Evolutionary conservation across 352 stramenopile genomes (phyloP).

Genomic region (Globisporangium recalcitrans): DNA sequence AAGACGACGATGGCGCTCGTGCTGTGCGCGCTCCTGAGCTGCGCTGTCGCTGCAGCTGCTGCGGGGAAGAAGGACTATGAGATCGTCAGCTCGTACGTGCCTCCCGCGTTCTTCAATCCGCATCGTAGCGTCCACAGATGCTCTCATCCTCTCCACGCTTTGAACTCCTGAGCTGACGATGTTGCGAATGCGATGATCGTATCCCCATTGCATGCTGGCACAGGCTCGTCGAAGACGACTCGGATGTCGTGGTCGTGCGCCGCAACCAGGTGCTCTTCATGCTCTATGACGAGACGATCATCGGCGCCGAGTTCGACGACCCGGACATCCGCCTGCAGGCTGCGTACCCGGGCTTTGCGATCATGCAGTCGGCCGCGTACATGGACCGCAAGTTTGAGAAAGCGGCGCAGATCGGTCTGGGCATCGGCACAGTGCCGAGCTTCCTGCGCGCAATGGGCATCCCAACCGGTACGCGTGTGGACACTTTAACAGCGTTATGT

Average conservation of each 20-base stretch:
- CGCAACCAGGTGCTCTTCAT: slow-evolving; percentile 48
- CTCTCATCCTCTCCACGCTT: no score
- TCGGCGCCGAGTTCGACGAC: slow-evolving; percentile 74
- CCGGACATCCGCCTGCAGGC: slow-evolving; percentile 49
- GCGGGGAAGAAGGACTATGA: slow-evolving; percentile 9
- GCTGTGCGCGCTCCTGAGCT: slow-evolving; percentile 2
- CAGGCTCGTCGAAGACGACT: slow-evolving; percentile 39
- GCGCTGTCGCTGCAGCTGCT: background rate
- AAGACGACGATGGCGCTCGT: background rate
- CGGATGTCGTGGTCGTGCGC: slow-evolving; percentile 54
- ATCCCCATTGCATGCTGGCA: no score
- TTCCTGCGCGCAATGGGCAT: slow-evolving; percentile 59
- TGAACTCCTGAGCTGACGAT: no score
- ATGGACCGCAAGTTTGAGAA: slow-evolving; percentile 33
- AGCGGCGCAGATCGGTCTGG: slow-evolving; percentile 62
- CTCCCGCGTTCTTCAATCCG: background rate
- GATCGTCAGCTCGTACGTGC: slow-evolving; percentile 18
- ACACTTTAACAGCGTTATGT: no score
- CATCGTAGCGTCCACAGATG: no score
- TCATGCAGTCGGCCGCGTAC: slow-evolving; percentile 73
- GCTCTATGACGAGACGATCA: slow-evolving; percentile 75
- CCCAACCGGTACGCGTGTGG: slow-evolving; percentile 49
- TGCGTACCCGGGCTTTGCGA: slow-evolving; percentile 72
- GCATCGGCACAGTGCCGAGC: slow-evolving; percentile 62
- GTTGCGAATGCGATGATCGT: no score